Conservation (phyloP, 768 basidiomycete species). For the Collybia mongolica region DNA sequence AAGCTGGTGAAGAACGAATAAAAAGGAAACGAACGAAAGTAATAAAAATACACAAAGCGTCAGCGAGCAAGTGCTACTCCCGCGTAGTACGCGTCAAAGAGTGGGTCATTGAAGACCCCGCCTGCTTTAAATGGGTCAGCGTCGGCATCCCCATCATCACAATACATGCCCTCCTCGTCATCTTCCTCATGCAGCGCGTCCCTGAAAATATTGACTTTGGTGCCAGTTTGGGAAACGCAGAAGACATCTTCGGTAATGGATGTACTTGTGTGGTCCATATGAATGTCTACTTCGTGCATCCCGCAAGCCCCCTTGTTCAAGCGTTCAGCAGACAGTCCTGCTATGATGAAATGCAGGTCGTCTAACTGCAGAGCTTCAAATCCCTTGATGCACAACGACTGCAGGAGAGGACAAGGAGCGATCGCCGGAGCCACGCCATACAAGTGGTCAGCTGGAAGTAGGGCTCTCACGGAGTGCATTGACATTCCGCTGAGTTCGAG, state of each 20-base stretch:
- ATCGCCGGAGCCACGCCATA: constrained; percentile 5
- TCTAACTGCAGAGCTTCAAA: constrained; percentile 19
- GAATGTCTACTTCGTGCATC: constrained; percentile 28
- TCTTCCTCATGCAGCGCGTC: constrained; percentile 18
- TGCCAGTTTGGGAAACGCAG: constrained; percentile 8
- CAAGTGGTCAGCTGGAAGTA: constrained; percentile 20
- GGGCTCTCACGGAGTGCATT: constrained; percentile 28
- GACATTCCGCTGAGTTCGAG: constrained; percentile 35
- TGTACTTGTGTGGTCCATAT: constrained; percentile 22
- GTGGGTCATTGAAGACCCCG: constrained; percentile 27
- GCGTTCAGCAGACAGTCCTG: constrained; percentile 21
- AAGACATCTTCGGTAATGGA: constrained; percentile 9
- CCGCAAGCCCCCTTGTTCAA: constrained; percentile 18
- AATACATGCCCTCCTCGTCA: constrained; percentile 11
- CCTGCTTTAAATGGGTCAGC: constrained; percentile 20
- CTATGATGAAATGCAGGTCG: constrained; percentile 26
- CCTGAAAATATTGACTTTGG: constrained; percentile 21
- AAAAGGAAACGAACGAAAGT: neutral
- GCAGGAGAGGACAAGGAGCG: constrained; percentile 30
- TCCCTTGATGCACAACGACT: constrained; percentile 27
- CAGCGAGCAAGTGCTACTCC: constrained; percentile 3
- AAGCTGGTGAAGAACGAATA: neutral
- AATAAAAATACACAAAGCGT: constrained; percentile 7
- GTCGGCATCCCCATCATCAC: constrained; percentile 9
- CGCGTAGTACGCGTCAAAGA: constrained; percentile 24